These are phyloP conservation scores for Gymnopus androsaceus DNA, from an alignment of 1,284 basidiomycete genomes.

Conservation along the genomic window DNA sequence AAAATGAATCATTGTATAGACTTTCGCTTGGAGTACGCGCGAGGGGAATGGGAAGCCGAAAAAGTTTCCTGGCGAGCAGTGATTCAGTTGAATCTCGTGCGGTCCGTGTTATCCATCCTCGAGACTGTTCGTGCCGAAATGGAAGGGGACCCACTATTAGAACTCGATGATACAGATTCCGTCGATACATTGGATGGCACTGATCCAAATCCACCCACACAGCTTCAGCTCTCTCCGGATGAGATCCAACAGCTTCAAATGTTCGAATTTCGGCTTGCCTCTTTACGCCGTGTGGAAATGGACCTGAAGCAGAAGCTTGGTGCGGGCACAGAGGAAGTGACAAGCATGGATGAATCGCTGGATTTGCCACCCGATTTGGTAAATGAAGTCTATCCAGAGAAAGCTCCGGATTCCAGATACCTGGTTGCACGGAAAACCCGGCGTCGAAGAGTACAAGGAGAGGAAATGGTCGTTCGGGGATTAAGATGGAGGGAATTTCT, in stretches of 20 bases:
- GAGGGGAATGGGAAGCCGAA: constrained; percentile 54
- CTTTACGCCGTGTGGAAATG: constrained; percentile 54
- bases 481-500: constrained; percentile 15
- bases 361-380: constrained; percentile 12
- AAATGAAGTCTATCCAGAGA: constrained; percentile 28
- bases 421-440: constrained; percentile 2
- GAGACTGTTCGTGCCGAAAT: constrained; percentile 50
- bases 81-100: constrained; percentile 68
- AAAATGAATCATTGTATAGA: constrained; percentile 31
- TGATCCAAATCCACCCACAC: background rate
- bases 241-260: background rate
- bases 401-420: background rate
- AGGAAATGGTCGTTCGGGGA: constrained; percentile 13
- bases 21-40: constrained; percentile 54
- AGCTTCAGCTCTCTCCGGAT: background rate
- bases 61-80: constrained; percentile 59
- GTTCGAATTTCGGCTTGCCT: constrained; percentile 51
- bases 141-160: constrained; percentile 28
- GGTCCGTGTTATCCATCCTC: constrained; percentile 57
- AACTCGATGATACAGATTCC: constrained; percentile 2
- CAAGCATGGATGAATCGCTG: constrained; percentile 15
- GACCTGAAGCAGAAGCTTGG: constrained; percentile 56
- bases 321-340: constrained; percentile 45
- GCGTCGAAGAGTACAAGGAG: constrained; percentile 4
- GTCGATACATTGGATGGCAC: background rate